A percentile compares a stretch with the other conserved stretches of the same genome.
These are phyloP conservation scores for Podospora anserina DNA, from an alignment of 495 filamentous ascomycete genomes.

Conservation along the genomic window DNA sequence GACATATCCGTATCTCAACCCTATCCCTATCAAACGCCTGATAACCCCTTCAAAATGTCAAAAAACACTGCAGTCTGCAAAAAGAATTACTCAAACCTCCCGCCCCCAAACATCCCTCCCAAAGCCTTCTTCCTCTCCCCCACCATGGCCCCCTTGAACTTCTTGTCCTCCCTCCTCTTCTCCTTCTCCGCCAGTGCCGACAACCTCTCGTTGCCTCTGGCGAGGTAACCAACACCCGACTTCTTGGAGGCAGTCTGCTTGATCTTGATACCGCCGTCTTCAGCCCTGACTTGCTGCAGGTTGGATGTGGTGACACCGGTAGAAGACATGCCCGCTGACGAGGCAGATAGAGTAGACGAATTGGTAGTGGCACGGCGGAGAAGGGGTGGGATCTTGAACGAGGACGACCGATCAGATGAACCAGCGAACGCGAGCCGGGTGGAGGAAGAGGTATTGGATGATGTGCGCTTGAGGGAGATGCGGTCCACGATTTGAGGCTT, in stretches of 20 bases:
- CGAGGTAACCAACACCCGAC: conserved; percentile 72
- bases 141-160: conserved; percentile 55
- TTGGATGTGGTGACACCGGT: conserved; percentile 37
- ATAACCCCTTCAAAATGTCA: neutral
- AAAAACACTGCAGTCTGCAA: neutral
- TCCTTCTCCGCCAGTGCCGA: conserved; percentile 58
- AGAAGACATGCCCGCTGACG: conserved; percentile 28
- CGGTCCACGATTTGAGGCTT: conserved; percentile 68
- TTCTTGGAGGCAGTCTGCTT: conserved; percentile 66
- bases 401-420: conserved; percentile 28
- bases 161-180: conserved; percentile 61
- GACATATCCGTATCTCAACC: neutral
- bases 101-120: conserved; percentile 51
- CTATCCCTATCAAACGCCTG: neutral
- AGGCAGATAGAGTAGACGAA: conserved; percentile 38
- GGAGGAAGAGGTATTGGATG: conserved; percentile 43
- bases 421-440: conserved; percentile 58
- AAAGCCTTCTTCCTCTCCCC: conserved; percentile 48
- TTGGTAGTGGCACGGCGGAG: conserved; percentile 73
- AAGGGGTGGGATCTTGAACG: conserved; percentile 66
- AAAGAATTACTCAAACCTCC: conserved; percentile 44
- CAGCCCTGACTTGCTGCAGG: conserved; percentile 28
- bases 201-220: conserved; percentile 66
- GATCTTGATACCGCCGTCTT: conserved; percentile 47
- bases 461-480: conserved; percentile 66